Evolutionary conservation across 345 rosid genomes (phyloP).

Genomic region (Hypericum androsaemum): DNA sequence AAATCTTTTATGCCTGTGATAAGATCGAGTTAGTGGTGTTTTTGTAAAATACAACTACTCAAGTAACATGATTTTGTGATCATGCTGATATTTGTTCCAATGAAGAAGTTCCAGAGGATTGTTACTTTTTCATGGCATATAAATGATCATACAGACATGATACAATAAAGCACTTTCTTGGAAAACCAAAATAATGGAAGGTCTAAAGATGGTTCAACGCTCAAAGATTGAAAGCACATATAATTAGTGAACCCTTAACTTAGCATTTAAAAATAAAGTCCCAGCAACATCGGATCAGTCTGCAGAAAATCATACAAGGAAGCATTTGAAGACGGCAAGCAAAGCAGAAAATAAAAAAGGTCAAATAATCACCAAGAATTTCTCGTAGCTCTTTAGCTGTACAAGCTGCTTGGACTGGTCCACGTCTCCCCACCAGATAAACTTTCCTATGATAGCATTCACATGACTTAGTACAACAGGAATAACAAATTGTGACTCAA

Average conservation of each 20-base stretch:
- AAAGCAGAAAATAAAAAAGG: background rate
- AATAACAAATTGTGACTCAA: background rate
- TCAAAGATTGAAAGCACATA: too few species aligned
- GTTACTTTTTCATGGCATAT: too few species aligned
- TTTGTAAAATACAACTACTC: background rate
- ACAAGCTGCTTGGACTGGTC: conserved; percentile 95
- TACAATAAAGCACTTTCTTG: too few species aligned
- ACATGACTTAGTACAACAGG: background rate
- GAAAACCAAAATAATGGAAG: too few species aligned
- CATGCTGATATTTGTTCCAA: too few species aligned
- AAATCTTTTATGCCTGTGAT: conserved; percentile 57
- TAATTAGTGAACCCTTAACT: too few species aligned
- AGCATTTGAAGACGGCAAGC: background rate
- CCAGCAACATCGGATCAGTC: background rate
- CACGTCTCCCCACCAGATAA: conserved; percentile 80
- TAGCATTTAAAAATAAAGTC: too few species aligned
- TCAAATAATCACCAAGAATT: conserved; percentile 50
- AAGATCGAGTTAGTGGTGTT: background rate
- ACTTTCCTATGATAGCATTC: conserved; percentile 54
- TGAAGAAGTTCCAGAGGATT: too few species aligned
- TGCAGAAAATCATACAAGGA: background rate
- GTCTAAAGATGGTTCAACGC: too few species aligned
- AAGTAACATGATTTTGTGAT: too few species aligned
- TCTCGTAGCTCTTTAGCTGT: conserved; percentile 95
- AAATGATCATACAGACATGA: too few species aligned